Conservation (phyloP, 164 flowering plant species). For the Nymphaea thermarum region DNA sequence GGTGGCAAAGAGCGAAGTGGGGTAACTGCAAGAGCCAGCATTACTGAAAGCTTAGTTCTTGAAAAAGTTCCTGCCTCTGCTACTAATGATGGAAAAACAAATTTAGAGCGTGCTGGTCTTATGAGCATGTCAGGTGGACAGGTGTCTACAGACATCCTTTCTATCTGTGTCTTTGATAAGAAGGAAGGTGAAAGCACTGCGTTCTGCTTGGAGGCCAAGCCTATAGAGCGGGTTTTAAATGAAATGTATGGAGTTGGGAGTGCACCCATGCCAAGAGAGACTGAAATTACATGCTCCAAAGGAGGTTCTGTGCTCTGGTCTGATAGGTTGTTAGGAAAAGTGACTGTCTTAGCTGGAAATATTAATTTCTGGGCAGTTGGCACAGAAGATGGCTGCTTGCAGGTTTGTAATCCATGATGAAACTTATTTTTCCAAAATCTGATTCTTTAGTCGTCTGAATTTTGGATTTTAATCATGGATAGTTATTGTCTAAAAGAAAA, state of each 20-base stretch:
- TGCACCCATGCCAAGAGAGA: constrained; percentile 52
- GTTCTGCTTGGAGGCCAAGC: constrained; percentile 74
- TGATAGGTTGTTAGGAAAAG: constrained; percentile 76
- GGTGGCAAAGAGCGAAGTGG: constrained; percentile 51
- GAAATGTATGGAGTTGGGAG: constrained; percentile 62
- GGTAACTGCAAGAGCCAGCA: constrained; percentile 59
- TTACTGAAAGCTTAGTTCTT: constrained; percentile 76
- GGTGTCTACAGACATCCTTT: constrained; percentile 27
- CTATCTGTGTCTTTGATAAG: constrained; percentile 67
- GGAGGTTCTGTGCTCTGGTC: constrained; percentile 75
- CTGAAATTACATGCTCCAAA: constrained; percentile 65
- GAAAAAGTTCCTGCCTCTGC: constrained; percentile 59
- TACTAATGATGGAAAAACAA: constrained; percentile 35
- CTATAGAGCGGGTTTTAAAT: constrained; percentile 61
- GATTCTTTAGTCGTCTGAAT: neutral
- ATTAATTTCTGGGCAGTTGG: constrained; percentile 98
- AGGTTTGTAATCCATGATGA: constrained; percentile 28
- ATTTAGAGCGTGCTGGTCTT: constrained; percentile 39
- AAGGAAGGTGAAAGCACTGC: constrained; percentile 54
- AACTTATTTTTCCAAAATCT: neutral
- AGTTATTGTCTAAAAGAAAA: too few species aligned
- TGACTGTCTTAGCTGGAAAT: constrained; percentile 93
- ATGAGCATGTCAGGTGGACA: constrained; percentile 22
- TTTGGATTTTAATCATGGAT: neutral
- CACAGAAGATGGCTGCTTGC: constrained; percentile 90